These are phyloP conservation scores for Cardamine resedifolia DNA, from an alignment of 345 rosid genomes.

Conservation along the genomic window DNA sequence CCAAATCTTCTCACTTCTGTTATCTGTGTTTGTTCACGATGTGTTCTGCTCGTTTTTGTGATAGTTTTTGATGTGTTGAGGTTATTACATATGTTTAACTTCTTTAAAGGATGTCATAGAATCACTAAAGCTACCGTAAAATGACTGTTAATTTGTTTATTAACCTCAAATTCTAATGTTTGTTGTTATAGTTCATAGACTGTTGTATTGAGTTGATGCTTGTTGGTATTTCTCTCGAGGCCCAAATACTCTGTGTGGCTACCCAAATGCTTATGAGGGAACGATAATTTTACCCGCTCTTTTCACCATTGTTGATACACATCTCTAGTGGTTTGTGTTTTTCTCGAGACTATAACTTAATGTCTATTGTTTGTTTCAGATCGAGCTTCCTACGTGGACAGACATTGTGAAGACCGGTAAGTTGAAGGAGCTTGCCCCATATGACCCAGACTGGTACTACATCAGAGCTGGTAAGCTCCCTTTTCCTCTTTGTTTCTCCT, in stretches of 20 bases:
- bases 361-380: conserved; percentile 34
- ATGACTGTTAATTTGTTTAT: no score
- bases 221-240: no score
- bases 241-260: no score
- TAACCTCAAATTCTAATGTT: no score
- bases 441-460: conserved; percentile 91
- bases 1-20: neutral
- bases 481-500: neutral
- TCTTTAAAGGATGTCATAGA: no score
- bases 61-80: no score
- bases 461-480: conserved; percentile 61
- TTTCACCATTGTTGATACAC: neutral
- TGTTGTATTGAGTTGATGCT: no score
- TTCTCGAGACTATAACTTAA: neutral
- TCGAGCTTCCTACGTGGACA: conserved; percentile 90
- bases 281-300: no score
- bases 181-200: no score
- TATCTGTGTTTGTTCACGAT: neutral
- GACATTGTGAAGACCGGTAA: conserved; percentile 84
- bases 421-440: conserved; percentile 87
- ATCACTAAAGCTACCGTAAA: no score
- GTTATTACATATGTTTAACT: no score
- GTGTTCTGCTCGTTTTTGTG: neutral
- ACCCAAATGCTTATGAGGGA: no score
- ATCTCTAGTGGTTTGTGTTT: neutral